Percentiles rank a stretch among this genome's conserved stretches.
These are phyloP conservation scores for Podosphaera fusca DNA, from an alignment of 2,329 filamentous ascomycete genomes.

Conservation along the genomic window DNA sequence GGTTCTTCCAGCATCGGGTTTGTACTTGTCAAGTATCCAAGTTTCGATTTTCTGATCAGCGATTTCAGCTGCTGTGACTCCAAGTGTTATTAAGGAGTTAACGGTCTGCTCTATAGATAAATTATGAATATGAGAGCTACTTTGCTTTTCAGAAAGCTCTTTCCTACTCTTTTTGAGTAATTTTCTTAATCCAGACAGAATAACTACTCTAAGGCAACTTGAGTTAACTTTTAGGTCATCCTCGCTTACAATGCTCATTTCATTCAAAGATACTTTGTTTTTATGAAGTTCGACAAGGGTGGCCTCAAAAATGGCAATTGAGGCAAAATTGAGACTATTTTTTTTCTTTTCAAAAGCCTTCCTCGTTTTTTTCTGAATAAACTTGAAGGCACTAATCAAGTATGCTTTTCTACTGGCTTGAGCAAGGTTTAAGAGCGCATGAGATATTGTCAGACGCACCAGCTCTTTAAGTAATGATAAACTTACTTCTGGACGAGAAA, in stretches of 20 bases:
- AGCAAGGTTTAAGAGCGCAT: conserved; percentile 11
- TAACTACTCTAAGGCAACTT: conserved; percentile 6
- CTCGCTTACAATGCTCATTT: conserved; percentile 7
- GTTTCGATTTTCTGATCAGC: conserved; percentile 4
- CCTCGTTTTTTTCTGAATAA: conserved; percentile 9
- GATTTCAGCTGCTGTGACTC: conserved; percentile 5
- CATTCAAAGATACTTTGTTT: conserved; percentile 6
- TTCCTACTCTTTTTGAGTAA: conserved; percentile 5
- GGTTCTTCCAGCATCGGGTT: conserved; percentile 5
- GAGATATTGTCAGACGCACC: conserved; percentile 6
- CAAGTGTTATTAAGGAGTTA: conserved; percentile 9
- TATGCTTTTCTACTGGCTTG: conserved; percentile 12
- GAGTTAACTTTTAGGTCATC: conserved; percentile 5
- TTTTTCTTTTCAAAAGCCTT: conserved; percentile 8
- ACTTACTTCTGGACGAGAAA: conserved; percentile 1
- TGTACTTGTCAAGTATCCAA: conserved; percentile 3
- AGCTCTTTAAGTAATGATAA: conserved; percentile 11
- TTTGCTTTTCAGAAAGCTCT: no score
- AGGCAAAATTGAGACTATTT: conserved; percentile 7
- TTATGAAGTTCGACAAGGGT: conserved; percentile 6
- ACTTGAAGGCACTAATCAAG: conserved; percentile 7
- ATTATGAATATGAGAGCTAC: conserved; percentile 1
- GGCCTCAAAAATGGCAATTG: conserved; percentile 9
- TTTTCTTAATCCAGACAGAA: conserved; percentile 8
- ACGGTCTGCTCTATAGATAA: conserved; percentile 8